A percentile compares a stretch with the other conserved stretches of the same genome.
Evolutionary conservation across 2,329 filamentous ascomycete genomes (phyloP).

Genomic region (Didymella segeticola): DNA sequence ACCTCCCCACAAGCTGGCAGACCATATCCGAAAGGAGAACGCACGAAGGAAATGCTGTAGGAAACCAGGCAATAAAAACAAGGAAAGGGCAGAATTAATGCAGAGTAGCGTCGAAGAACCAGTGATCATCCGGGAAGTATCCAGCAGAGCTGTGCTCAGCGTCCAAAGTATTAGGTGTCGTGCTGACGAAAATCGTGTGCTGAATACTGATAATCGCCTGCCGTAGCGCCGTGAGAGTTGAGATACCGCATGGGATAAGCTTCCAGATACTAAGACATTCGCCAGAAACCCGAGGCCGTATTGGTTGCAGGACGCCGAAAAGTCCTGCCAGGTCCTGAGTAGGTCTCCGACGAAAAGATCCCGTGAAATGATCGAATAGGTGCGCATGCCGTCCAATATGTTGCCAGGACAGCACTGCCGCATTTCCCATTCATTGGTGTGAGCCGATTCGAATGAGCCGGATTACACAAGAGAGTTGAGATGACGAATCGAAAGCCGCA

Average conservation of each 20-base stretch:
- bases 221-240: constrained; percentile 32
- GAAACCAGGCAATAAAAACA: constrained; percentile 32
- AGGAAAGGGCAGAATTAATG: constrained; percentile 43
- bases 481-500: constrained; percentile 51
- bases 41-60: constrained; percentile 38
- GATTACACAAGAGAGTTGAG: constrained; percentile 49
- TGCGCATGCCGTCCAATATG: constrained; percentile 48
- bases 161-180: constrained; percentile 27
- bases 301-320: constrained; percentile 32
- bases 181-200: constrained; percentile 23
- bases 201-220: constrained; percentile 29
- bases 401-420: constrained; percentile 52
- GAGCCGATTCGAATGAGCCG: constrained; percentile 36
- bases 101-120: constrained; percentile 35
- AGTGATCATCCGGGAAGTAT: constrained; percentile 36
- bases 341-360: constrained; percentile 45
- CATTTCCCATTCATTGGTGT: constrained; percentile 53
- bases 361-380: constrained; percentile 46
- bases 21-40: constrained; percentile 48
- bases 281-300: constrained; percentile 38
- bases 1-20: constrained; percentile 52
- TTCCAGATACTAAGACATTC: constrained; percentile 37
- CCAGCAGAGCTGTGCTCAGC: constrained; percentile 38
- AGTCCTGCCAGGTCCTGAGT: constrained; percentile 43
- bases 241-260: constrained; percentile 40